phyloP scores from a whole-genome alignment of 176 grass and related monocot genomes.

The barley (Hordeum vulgare) region DNA sequence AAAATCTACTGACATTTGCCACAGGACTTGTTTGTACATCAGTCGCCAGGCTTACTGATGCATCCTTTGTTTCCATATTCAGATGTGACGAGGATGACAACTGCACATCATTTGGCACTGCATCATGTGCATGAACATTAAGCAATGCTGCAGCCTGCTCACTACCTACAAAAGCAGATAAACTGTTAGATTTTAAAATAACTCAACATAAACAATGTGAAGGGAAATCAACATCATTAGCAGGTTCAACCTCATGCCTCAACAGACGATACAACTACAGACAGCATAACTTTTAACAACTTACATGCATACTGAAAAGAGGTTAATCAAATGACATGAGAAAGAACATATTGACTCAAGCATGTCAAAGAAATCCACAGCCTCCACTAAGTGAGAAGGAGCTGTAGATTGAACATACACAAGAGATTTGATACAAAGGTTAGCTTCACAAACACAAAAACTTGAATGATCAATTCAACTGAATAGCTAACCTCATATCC shows the following conservation, averaged over 20 bases:
- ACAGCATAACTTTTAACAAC: neutral
- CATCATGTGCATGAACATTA: conserved; percentile 10
- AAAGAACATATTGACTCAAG: neutral
- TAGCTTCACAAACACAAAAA: neutral
- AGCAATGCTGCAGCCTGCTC: neutral
- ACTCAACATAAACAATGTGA: neutral
- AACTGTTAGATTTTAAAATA: neutral
- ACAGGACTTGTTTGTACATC: neutral
- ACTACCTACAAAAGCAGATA: neutral
- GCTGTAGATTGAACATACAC: neutral
- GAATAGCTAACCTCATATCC: neutral
- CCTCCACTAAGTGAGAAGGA: neutral
- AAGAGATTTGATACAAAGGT: neutral
- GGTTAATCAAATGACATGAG: conserved; percentile 14
- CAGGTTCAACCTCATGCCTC: neutral
- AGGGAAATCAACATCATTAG: neutral
- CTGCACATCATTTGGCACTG: conserved; percentile 3
- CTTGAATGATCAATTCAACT: neutral
- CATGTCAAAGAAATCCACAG: neutral
- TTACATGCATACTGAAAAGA: neutral
- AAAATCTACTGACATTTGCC: neutral
- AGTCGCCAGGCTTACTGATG: neutral
- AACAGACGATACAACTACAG: neutral
- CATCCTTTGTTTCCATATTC: conserved; percentile 9
- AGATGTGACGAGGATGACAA: conserved; percentile 17